phyloP scores from a whole-genome alignment of 179 eudicot species.

The Beta corolliflora region DNA sequence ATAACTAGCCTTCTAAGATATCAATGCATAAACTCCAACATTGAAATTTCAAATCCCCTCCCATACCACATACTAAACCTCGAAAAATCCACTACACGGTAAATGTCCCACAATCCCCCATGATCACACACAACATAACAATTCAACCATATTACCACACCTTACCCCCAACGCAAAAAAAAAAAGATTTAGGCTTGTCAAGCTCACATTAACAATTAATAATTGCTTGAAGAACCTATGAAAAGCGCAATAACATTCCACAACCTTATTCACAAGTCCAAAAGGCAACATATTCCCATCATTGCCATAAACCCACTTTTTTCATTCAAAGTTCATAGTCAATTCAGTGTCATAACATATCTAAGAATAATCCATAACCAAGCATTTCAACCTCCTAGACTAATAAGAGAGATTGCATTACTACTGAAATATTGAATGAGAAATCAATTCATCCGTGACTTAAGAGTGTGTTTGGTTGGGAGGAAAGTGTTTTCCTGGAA shows the following conservation, averaged over 20 bases:
- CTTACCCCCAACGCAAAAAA: neutral
- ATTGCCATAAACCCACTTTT: too few species aligned
- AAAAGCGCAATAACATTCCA: neutral
- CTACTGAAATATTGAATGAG: neutral
- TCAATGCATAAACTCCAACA: neutral
- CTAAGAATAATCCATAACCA: neutral
- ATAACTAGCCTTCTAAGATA: neutral
- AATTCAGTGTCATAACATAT: neutral
- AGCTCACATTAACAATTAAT: neutral
- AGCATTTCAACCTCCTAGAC: neutral
- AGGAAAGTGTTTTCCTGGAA: too few species aligned
- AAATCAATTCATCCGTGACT: neutral
- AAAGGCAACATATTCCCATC: neutral
- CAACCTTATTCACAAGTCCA: too few species aligned
- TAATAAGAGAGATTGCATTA: neutral
- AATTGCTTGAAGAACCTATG: neutral
- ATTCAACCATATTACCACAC: neutral
- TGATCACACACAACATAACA: neutral
- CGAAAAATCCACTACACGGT: neutral
- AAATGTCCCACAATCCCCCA: neutral
- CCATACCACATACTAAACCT: neutral
- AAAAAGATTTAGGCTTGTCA: neutral
- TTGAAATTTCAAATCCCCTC: neutral
- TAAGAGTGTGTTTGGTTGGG: too few species aligned
- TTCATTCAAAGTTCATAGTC: neutral